Evolutionary conservation across 805 yeast species (phyloP).

Genomic region (Teunomyces atbi): DNA sequence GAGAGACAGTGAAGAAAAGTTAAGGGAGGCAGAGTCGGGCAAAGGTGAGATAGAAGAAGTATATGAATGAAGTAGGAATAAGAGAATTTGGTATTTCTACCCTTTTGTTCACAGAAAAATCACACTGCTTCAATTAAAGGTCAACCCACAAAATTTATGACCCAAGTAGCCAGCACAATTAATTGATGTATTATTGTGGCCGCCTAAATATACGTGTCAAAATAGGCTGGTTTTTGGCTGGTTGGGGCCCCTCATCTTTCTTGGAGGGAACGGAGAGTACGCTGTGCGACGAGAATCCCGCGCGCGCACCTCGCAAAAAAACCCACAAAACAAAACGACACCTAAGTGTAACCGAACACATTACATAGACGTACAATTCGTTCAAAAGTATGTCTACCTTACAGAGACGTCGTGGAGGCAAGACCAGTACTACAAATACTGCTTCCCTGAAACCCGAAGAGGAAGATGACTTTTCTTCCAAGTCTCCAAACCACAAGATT

Average conservation of each 20-base stretch:
- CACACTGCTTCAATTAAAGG: too few relatives aligned
- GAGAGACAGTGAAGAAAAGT: too few relatives aligned
- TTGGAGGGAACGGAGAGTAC: not conserved
- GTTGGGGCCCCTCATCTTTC: too few relatives aligned
- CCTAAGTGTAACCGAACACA: not conserved
- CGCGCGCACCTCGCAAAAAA: not conserved
- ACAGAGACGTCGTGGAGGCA: conserved; percentile 73
- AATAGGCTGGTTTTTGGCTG: not conserved
- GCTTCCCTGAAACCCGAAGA: conserved; percentile 24
- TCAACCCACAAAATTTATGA: too few relatives aligned
- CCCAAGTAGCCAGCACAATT: too few relatives aligned
- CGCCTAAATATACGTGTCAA: not conserved
- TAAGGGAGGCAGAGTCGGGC: too few relatives aligned
- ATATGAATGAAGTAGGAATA: too few relatives aligned
- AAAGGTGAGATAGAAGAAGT: too few relatives aligned
- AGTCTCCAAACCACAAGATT: conserved; percentile 52
- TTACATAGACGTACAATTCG: too few relatives aligned
- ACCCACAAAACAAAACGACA: not conserved
- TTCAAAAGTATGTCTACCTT: conserved; percentile 23
- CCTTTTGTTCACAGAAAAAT: too few relatives aligned
- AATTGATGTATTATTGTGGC: too few relatives aligned
- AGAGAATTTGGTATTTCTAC: too few relatives aligned
- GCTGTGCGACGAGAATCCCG: not conserved
- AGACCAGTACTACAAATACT: conserved; percentile 22
- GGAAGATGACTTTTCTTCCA: conserved; percentile 18